These are phyloP conservation scores for Aspergillus pseudoviridinutans DNA, from an alignment of 2,329 filamentous ascomycete genomes.

Conservation along the genomic window DNA sequence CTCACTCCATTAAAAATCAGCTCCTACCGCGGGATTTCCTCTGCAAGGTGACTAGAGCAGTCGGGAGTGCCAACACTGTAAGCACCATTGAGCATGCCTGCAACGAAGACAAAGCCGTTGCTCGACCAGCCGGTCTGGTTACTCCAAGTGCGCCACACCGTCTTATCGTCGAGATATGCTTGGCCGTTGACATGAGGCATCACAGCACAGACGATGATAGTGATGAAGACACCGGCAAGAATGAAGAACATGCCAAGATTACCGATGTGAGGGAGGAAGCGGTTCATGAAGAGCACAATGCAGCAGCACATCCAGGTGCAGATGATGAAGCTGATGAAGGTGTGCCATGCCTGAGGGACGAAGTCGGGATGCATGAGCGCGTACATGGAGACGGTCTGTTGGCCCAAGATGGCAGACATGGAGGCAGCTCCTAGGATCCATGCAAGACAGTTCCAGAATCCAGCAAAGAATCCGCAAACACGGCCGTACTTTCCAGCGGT, in stretches of 20 bases:
- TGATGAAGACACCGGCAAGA: constrained; percentile 49
- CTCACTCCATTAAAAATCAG: not conserved
- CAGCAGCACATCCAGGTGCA: constrained; percentile 52
- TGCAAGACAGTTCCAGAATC: constrained; percentile 43
- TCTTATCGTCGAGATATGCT: constrained; percentile 47
- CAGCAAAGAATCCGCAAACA: constrained; percentile 45
- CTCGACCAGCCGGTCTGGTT: constrained; percentile 42
- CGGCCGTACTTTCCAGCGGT: constrained; percentile 56
- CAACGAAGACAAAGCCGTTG: constrained; percentile 60
- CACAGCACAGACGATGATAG: constrained; percentile 50
- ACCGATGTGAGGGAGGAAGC: constrained; percentile 48
- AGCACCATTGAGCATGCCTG: constrained; percentile 66
- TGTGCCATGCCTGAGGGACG: constrained; percentile 52
- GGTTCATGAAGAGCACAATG: constrained; percentile 56
- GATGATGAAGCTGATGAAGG: constrained; percentile 56
- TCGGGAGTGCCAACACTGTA: constrained; percentile 66
- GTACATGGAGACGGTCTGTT: constrained; percentile 60
- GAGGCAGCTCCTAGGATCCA: constrained; percentile 62
- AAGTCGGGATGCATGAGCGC: constrained; percentile 55
- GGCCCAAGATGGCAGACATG: constrained; percentile 56
- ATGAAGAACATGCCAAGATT: constrained; percentile 57
- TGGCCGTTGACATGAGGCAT: constrained; percentile 48
- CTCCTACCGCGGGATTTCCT: constrained; percentile 54
- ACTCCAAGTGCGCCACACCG: constrained; percentile 56
- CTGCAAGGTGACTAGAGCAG: constrained; percentile 60